Conservation (phyloP, 371 early-diverging fungal genomes). For the Mucor circinelloides region DNA sequence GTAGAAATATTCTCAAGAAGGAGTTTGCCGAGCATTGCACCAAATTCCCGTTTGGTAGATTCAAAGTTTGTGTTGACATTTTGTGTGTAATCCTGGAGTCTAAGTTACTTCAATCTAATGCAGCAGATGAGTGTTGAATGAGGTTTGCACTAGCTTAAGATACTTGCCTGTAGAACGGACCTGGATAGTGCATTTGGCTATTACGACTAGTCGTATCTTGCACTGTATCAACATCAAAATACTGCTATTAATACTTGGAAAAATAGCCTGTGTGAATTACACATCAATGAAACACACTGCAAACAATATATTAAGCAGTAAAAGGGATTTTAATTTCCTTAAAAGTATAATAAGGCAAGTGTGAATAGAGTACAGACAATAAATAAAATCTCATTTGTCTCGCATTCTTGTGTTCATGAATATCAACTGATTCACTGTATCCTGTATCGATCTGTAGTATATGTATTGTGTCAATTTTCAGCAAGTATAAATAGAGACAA, state of each 20-base stretch:
- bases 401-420: background rate
- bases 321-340: background rate
- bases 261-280: background rate
- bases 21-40: background rate
- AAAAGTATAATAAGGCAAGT: background rate
- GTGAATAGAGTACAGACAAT: background rate
- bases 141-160: background rate
- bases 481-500: background rate
- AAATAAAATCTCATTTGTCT: background rate
- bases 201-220: background rate
- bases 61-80: background rate
- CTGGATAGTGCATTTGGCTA: too few species aligned
- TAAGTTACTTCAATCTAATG: background rate
- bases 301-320: background rate
- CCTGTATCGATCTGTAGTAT: background rate
- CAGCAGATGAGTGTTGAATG: background rate
- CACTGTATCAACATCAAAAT: background rate
- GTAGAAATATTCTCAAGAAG: background rate
- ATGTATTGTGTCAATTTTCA: background rate
- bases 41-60: background rate
- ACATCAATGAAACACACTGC: background rate
- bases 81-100: background rate
- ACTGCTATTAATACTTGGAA: background rate
- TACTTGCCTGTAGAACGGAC: background rate
- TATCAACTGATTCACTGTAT: background rate